phyloP scores from a whole-genome alignment of 805 yeast genomes.

The Wickerhamiella parazyma region DNA sequence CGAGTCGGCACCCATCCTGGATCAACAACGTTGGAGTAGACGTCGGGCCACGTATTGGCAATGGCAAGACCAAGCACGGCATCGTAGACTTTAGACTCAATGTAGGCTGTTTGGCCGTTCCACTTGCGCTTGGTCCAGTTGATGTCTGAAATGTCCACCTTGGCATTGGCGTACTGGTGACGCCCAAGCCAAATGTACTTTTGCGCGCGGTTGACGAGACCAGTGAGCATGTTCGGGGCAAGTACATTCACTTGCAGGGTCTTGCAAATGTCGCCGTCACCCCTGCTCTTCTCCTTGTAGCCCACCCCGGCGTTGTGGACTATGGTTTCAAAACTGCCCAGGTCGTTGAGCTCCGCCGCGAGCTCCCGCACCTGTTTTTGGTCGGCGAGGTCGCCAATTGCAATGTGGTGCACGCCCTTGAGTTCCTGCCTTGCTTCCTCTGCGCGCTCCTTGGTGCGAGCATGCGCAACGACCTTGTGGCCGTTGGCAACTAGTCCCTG shows the following conservation, averaged over 20 bases:
- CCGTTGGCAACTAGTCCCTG: background rate
- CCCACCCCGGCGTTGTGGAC: background rate
- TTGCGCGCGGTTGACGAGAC: background rate
- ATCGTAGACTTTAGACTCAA: background rate
- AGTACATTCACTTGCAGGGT: background rate
- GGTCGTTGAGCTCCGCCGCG: background rate
- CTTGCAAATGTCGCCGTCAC: background rate
- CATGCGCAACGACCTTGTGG: background rate
- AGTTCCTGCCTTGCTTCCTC: background rate
- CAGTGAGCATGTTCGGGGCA: background rate
- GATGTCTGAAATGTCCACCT: background rate
- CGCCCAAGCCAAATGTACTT: background rate
- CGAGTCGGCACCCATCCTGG: background rate
- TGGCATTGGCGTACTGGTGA: background rate
- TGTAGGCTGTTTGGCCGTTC: background rate
- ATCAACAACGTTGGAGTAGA: background rate
- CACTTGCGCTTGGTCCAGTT: background rate
- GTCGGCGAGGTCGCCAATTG: background rate
- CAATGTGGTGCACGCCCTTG: background rate
- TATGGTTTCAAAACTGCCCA: background rate
- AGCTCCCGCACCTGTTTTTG: background rate
- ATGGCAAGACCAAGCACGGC: background rate
- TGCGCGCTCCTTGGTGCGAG: background rate
- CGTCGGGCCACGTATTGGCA: background rate
- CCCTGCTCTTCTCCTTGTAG: background rate